Base-by-base conservation (phyloP, 164 flowering plant species). In the Aristolochia contorta region DNA sequence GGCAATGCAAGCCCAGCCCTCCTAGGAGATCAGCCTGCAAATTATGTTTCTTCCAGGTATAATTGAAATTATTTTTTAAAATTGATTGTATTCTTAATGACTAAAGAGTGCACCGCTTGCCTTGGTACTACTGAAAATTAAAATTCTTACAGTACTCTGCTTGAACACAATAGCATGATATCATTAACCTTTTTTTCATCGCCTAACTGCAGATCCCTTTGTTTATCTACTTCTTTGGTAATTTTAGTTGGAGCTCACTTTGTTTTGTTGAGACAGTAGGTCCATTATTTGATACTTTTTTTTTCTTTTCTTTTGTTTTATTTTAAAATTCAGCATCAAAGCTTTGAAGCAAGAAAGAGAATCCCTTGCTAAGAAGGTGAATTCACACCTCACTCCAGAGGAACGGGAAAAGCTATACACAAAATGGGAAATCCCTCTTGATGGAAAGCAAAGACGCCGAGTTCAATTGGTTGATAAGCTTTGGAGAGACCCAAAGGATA, bases 361-460 rank as follows among this genome's bases (percentile, higher is more conserved):
- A 69, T 75, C 63, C 75, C 75, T 91, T 64, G 73, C 81, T 75
- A 81, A 77, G 79, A 81, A 47, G 43, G 41, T 21, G 75, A 71
- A 75, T 93, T 84, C 75, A 59, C 23, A 83, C 68, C 71, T 80
- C 82, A 65, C 65, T 86, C 53, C 69, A 53, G 79, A 71, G 23
- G 89, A 86, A 70, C 75, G 96, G 60, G 76, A 69, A 58, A 63
- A 30, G 22, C 80, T 90, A 15, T 93, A 74, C 69, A n/a, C 67
- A 63, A 83, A 77, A 63, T 93, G 96, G 96, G 94, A 84, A 19
- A 79, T 93, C 22, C 71, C 56, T 1, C 68, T 84, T 70, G 68
- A 78, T 59, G 71, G 84, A 3, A 90, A 86, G 69, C 77, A 76
- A 27, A 75, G 98, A 71, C 43, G 43, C 12, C 75, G 83, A 69